Conservation (phyloP, 441 rosid species). For the Metrosideros polymorpha region DNA sequence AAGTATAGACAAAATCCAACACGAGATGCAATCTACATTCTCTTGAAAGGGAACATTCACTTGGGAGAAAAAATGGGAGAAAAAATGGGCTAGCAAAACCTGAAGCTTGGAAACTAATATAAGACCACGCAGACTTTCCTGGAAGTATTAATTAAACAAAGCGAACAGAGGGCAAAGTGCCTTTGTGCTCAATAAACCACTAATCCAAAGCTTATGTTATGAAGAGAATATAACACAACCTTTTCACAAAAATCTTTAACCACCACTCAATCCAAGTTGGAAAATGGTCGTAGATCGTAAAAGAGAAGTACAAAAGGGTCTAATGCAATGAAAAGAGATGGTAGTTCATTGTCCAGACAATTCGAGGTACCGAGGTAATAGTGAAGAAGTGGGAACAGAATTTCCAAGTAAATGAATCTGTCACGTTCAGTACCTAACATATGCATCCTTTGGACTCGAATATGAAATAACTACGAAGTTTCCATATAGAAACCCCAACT, state of each 20-base stretch:
- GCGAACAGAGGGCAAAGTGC: background rate
- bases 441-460: background rate
- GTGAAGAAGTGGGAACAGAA: background rate
- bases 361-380: background rate
- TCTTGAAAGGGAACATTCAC: background rate
- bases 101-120: background rate
- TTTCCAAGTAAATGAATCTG: background rate
- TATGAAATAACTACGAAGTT: background rate
- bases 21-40: background rate
- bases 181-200: background rate
- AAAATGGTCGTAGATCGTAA: background rate
- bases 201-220: background rate
- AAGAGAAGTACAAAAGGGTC: background rate
- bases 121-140: background rate
- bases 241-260: background rate
- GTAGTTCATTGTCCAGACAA: background rate
- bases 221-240: background rate
- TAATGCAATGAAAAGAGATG: background rate
- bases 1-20: background rate
- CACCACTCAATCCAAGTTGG: background rate
- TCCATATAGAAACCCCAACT: background rate
- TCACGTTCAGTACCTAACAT: background rate
- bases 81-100: background rate
- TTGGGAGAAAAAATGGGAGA: background rate
- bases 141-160: background rate